Evolutionary conservation across 1,284 basidiomycete genomes (phyloP), one percentile per base, ranked within the genome.

Genomic region (Cutaneotrichosporon daszewskae): DNA sequence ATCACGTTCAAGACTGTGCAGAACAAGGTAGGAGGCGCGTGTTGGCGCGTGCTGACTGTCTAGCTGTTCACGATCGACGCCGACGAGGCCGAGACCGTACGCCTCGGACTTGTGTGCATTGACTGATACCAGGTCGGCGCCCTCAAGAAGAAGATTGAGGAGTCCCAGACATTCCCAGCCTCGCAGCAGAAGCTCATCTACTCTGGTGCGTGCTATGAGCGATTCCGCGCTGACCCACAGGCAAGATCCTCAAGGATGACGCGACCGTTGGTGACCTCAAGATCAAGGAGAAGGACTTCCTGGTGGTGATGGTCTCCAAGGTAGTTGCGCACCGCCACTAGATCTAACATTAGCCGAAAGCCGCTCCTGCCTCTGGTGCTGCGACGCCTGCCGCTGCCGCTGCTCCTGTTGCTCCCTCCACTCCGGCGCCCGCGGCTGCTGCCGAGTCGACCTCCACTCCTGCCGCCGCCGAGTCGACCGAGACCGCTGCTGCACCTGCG

Each of bases 241-340:
- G 94, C 50, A 95, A 96, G 76, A 86, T 99, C 37, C 77, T 98
- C 29, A 72, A 80, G 16, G 91, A 99, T 71, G 80, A 83, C 48
- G 91, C 91, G 76, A 85, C 84, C 1, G 79, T 99, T 29, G 86
- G 81, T 55, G 84, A 84, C 45, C 87, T 85, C 65, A 83, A 85
- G 49, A 87, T 98, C 76, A 94, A 96, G 74, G 94, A 98, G 74
- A 98, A 96, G 76, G 94, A 96, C 69, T 99, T 99, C 75, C 76
- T 98, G 48, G 95, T 99, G 16, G 80, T 98, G 36, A 98, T 98
- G 94, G 87, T 97, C 34, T 83, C 89, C 43, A 98, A 96, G 81
- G 90, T 91, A 54, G 49, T 74, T 64, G 19, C 28, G 11, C 27
- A 24, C 4, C 10, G 31, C 36, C 40, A 39, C 33, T 24, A 22